Evolutionary conservation across 2,329 filamentous ascomycete genomes (phyloP).

Genomic region (Xylaria sp.): DNA sequence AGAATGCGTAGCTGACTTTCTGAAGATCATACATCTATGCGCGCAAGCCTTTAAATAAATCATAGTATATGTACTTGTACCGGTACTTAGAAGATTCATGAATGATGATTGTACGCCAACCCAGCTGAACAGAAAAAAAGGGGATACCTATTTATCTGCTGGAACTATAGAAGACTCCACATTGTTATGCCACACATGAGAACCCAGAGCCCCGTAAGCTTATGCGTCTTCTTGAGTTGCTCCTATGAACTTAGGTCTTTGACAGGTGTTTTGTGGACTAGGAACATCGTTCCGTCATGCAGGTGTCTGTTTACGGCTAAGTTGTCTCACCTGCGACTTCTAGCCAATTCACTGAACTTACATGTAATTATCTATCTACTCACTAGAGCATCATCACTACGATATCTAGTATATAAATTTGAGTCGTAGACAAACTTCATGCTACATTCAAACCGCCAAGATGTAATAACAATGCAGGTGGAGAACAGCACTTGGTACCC

Average conservation of each 20-base stretch:
- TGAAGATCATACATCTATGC: constrained; percentile 43
- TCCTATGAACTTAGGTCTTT: background rate
- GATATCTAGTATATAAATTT: background rate
- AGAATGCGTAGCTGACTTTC: constrained; percentile 14
- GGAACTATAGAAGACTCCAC: background rate
- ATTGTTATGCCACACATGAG: background rate
- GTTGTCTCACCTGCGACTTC: background rate
- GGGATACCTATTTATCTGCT: background rate
- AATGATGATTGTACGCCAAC: background rate
- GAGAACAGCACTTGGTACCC: background rate
- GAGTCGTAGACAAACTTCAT: background rate
- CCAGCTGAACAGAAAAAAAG: background rate
- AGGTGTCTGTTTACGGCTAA: background rate
- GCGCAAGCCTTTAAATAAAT: constrained; percentile 34
- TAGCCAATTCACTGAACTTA: background rate
- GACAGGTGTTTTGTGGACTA: background rate
- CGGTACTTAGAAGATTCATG: background rate
- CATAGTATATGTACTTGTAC: constrained; percentile 1
- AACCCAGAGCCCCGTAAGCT: background rate
- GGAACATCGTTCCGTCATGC: background rate
- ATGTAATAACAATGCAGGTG: background rate
- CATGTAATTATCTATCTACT: background rate
- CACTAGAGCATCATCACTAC: background rate
- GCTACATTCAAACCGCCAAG: background rate
- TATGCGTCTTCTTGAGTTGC: background rate